Conservation (phyloP, 2,329 filamentous ascomycete species). For the Aspergillus viridinutans region DNA sequence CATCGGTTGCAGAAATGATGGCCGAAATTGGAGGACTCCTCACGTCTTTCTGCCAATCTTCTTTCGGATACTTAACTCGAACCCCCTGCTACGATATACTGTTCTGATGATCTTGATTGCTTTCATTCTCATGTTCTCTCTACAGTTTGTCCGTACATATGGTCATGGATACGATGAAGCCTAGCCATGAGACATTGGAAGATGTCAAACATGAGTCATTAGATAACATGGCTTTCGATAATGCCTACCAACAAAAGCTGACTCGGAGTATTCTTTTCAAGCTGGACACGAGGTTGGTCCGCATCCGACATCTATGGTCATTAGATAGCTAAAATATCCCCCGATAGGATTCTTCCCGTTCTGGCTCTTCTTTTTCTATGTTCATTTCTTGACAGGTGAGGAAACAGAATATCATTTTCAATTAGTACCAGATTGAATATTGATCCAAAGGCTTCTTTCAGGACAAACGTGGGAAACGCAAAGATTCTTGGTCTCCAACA, state of each 20-base stretch:
- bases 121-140: background rate
- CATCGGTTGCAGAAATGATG: conserved; percentile 5
- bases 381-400: conserved; percentile 53
- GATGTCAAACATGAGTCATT: conserved; percentile 13
- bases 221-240: conserved; percentile 11
- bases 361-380: conserved; percentile 63
- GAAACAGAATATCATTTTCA: background rate
- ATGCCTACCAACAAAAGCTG: conserved; percentile 24
- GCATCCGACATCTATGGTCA: background rate
- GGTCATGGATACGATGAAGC: conserved; percentile 18
- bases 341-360: conserved; percentile 55
- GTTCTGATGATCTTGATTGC: background rate
- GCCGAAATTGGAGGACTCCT: background rate
- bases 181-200: conserved; percentile 18
- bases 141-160: background rate
- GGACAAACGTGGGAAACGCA: conserved; percentile 71
- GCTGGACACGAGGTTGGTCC: conserved; percentile 49
- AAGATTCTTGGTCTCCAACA: conserved; percentile 60
- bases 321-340: background rate
- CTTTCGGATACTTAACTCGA: background rate
- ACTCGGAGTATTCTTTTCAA: conserved; percentile 49
- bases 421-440: background rate
- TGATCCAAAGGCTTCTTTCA: conserved; percentile 15
- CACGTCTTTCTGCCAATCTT: background rate
- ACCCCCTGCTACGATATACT: background rate